These are phyloP conservation scores for Hydnum rufescens DNA, from an alignment of 768 basidiomycete species.

Conservation along the genomic window DNA sequence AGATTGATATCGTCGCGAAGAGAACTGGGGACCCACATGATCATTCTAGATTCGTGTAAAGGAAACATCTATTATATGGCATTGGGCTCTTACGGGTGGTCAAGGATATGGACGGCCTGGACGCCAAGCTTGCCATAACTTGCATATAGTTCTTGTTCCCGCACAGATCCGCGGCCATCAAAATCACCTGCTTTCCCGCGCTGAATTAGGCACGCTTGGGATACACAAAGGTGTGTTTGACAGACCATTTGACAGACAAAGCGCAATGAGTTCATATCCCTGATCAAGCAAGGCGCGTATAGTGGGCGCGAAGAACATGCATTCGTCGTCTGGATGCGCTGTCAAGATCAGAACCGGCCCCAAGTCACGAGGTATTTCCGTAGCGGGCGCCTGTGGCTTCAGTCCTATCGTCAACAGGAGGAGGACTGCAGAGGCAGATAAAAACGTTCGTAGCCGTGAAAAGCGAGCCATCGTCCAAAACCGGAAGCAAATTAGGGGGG, in stretches of 20 bases:
- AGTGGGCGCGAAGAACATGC: constrained; percentile 84
- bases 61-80: not conserved
- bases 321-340: constrained; percentile 90
- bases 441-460: not conserved
- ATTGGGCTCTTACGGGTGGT: constrained; percentile 41
- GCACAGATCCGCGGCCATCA: constrained; percentile 45
- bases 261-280: constrained; percentile 28
- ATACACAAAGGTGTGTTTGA: not conserved
- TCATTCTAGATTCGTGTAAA: not conserved
- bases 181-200: constrained; percentile 34
- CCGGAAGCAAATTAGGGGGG: no score
- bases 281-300: constrained; percentile 30
- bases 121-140: constrained; percentile 58
- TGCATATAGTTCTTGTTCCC: constrained; percentile 36
- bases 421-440: not conserved
- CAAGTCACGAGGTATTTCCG: not conserved
- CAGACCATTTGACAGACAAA: constrained; percentile 52
- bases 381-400: no score
- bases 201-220: not conserved
- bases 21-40: no score
- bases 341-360: constrained; percentile 39
- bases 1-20: constrained; percentile 59
- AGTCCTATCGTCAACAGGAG: not conserved
- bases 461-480: no score
- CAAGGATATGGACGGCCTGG: constrained; percentile 30